Evolutionary conservation across 2,329 filamentous ascomycete species (phyloP).

Genomic region (Fusarium torulosum): DNA sequence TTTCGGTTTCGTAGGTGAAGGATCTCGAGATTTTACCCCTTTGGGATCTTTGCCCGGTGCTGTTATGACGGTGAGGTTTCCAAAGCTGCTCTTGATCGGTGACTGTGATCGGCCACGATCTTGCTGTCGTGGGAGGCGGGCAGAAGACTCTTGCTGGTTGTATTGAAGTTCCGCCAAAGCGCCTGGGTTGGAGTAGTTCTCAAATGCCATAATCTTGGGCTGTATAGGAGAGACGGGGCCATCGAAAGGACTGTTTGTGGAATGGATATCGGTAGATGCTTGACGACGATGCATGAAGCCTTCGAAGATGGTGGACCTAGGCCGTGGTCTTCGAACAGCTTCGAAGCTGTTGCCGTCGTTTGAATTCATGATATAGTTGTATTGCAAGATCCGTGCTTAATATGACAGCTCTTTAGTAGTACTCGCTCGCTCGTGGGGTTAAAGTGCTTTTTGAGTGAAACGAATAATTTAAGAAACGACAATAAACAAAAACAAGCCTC

Average conservation of each 20-base stretch:
- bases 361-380: conserved; percentile 25
- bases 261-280: conserved; percentile 57
- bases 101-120: conserved; percentile 56
- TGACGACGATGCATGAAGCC: conserved; percentile 65
- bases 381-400: conserved; percentile 10
- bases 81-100: conserved; percentile 59
- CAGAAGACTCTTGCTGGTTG: conserved; percentile 62
- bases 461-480: conserved; percentile 22
- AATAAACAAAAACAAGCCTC: conserved; percentile 31
- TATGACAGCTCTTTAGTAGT: conserved; percentile 23
- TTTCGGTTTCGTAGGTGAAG: conserved; percentile 72
- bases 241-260: conserved; percentile 48
- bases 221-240: conserved; percentile 46
- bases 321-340: conserved; percentile 54
- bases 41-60: conserved; percentile 56
- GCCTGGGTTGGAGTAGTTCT: conserved; percentile 55
- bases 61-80: conserved; percentile 59
- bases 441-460: conserved; percentile 13
- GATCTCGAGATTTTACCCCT: conserved; percentile 58
- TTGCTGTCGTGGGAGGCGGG: conserved; percentile 56
- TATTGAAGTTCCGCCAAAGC: conserved; percentile 69
- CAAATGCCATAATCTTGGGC: conserved; percentile 50
- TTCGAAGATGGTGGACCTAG: conserved; percentile 64
- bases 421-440: conserved; percentile 12
- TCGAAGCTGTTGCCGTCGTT: conserved; percentile 36